Base-by-base conservation (phyloP, 2,329 filamentous ascomycete species). In the Nemania sp. region DNA sequence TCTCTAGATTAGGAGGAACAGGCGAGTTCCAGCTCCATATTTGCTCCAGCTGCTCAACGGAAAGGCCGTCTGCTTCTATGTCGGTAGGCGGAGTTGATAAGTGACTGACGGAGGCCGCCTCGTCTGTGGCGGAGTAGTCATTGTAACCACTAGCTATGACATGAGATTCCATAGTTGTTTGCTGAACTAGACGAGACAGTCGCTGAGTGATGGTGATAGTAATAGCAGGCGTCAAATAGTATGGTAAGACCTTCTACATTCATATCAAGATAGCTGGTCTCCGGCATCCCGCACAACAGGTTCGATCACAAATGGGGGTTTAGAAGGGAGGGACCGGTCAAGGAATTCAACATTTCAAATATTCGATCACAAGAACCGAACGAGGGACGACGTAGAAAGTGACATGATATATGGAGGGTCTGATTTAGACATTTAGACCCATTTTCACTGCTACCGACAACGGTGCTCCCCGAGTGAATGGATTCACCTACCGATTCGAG, bases 1-100 rank as follows among this genome's bases (percentile, higher is more conserved):
- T 76, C 20, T 80, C 73, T 22, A 85, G 73, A 2, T 78, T 78
- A 0, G 80, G 77, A 1, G 83, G 81, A 2, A 85, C 73, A 1
- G 75, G 73, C 20, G 79, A 75, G 71, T 85, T 85, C 83, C 84
- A 85, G 22, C 70, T 68, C 82, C 83, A 85, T 56, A 87, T 74
- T 67, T 82, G 81, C 15, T 81, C 76, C 20, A 85, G 73, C 66
- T 86, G 81, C 26, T 79, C 75, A 32, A 72, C 41, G 5, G 75
- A 73, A 51, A 78, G 69, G n/a, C 68, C 68, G 15, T 77, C 75
- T 59, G 72, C 73, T 43, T 75, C 75, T 15, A 75, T 22, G 54
- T 77, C 76, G 7, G 75, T 77, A 8, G 75, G 76, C 13, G 77
- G 76, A 8, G 74, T 77, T 32, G 75, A 74, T 35, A 73, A 55